Evolutionary conservation across 371 early-diverging fungal genomes (phyloP).

Genomic region (Actinomucor elegans): DNA sequence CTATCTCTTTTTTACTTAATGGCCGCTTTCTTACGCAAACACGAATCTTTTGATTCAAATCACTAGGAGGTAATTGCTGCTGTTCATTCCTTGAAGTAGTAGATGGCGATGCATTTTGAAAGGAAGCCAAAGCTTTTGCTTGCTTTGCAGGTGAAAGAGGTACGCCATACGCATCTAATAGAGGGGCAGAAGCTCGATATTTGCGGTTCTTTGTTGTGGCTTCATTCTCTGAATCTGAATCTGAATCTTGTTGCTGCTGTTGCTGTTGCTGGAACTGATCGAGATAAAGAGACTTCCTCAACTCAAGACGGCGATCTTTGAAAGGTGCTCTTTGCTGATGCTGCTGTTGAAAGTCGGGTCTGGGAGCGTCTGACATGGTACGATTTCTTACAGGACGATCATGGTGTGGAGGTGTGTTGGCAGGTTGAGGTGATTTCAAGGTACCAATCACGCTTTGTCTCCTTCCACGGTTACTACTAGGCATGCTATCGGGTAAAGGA

Average conservation of each 20-base stretch:
- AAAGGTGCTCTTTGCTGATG: neutral
- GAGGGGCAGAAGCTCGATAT: slow-evolving; percentile 30
- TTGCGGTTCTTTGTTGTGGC: slow-evolving; percentile 34
- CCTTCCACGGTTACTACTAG: slow-evolving; percentile 3
- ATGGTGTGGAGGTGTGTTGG: slow-evolving; percentile 3
- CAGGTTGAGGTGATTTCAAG: slow-evolving; percentile 5
- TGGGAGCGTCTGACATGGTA: slow-evolving; percentile 45
- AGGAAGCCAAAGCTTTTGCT: no score
- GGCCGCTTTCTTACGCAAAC: slow-evolving; percentile 97
- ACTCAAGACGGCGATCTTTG: slow-evolving; percentile 12
- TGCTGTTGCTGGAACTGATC: no score
- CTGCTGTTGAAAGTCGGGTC: slow-evolving; percentile 7
- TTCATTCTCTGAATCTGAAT: slow-evolving; percentile 24
- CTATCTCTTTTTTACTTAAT: slow-evolving; percentile 79
- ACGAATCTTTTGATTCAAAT: slow-evolving; percentile 80
- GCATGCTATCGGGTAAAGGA: slow-evolving; percentile 9
- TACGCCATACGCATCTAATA: slow-evolving; percentile 49
- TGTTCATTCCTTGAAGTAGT: no score
- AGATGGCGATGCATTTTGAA: no score
- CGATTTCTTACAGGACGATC: slow-evolving; percentile 25
- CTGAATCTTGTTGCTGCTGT: slow-evolving; percentile 2
- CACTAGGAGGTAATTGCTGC: slow-evolving; percentile 29
- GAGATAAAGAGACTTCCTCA: slow-evolving; percentile 17
- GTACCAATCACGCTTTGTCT: slow-evolving; percentile 24
- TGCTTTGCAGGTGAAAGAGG: slow-evolving; percentile 19